phyloP scores from a whole-genome alignment of 805 yeast genomes.

The Millerozyma acaciae region DNA sequence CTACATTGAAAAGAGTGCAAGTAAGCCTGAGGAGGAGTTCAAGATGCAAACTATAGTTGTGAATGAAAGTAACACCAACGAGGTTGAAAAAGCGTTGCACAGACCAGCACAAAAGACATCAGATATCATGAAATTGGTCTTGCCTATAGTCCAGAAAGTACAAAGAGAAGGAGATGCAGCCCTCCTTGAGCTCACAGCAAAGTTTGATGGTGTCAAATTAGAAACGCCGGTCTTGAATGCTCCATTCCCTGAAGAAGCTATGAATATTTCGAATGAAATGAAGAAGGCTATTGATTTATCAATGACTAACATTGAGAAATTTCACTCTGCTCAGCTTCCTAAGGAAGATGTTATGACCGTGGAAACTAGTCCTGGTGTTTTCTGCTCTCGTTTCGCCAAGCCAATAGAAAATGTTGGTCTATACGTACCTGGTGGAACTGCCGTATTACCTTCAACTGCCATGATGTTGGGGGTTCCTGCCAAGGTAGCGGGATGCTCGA shows the following conservation, averaged over 20 bases:
- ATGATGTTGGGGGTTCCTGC: slow-evolving; percentile 99
- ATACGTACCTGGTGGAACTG: slow-evolving; percentile 98
- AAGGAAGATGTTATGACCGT: slow-evolving; percentile 65
- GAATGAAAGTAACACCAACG: slow-evolving; percentile 32
- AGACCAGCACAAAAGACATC: slow-evolving; percentile 96
- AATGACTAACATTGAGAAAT: slow-evolving; percentile 79
- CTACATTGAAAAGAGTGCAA: slow-evolving; percentile 42
- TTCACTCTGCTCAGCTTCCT: slow-evolving; percentile 91
- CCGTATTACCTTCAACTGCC: slow-evolving; percentile 95
- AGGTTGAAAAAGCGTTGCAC: slow-evolving; percentile 58
- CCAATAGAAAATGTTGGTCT: slow-evolving; percentile 94
- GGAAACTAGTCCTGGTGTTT: slow-evolving; percentile 92
- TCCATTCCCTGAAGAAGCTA: slow-evolving; percentile 78
- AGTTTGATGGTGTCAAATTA: slow-evolving; percentile 82
- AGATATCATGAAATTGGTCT: slow-evolving; percentile 87
- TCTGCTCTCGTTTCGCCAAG: slow-evolving; percentile 90
- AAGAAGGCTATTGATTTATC: slow-evolving; percentile 86
- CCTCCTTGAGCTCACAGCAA: slow-evolving; percentile 80
- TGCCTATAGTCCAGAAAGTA: slow-evolving; percentile 83
- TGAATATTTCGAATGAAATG: slow-evolving; percentile 70
- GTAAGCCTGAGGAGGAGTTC: slow-evolving; percentile 23
- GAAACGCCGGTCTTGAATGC: slow-evolving; percentile 73
- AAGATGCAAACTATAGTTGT: slow-evolving; percentile 49
- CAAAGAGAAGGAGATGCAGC: slow-evolving; percentile 80
- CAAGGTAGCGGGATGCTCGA: slow-evolving; percentile 92